Base-by-base conservation (phyloP, 768 basidiomycete genomes). In the Russula sp. region DNA sequence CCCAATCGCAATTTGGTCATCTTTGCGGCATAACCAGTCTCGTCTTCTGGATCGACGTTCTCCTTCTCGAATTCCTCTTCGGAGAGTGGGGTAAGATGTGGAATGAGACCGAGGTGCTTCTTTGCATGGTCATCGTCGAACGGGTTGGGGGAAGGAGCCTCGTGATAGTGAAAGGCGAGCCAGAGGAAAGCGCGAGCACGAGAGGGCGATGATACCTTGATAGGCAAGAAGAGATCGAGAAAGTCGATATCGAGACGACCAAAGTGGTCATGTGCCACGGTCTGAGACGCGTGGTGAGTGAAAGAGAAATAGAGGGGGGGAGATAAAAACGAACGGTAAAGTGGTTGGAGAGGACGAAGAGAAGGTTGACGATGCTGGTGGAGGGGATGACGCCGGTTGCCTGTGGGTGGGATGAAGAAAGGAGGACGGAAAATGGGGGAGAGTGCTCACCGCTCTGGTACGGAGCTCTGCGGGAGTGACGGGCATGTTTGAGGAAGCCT, bases 311-410 rank as follows among this genome's bases (percentile, higher is more conserved):
- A 8, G 6, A 45, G 42, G n/a, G n/a, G n/a, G n/a, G n/a, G 32
- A 14, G 25, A 52, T 52, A 56, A 4, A 35, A 35, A 66, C 78
- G 56, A 50, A 78, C 78, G 11, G 69, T 57, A 5, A 75, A 69
- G 66, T 89, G 83, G 66, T 79, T 82, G 25, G 84, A 79, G 48
- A 90, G 75, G 16, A 86, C 77, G 67, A 90, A 90, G 39, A 92
- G 74, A 51, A 89, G 77, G 69, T 89, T 87, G 55, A 82, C 81
- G 38, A 87, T 77, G 58, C 80, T 87, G 8, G 88, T 88, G 2
- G 87, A 80, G n/a, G 89, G 88, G 6, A 79, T 73, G 43, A 75
- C 72, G 16, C 79, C 79, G n/a, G 65, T 64, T 48, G 75, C 72
- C 72, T 78, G 79, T 77, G 8, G 77, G 45, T 48, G 66, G 36